These are phyloP conservation scores for Flaveria trinervia DNA, from an alignment of 129 eudicot species.

Conservation along the genomic window DNA sequence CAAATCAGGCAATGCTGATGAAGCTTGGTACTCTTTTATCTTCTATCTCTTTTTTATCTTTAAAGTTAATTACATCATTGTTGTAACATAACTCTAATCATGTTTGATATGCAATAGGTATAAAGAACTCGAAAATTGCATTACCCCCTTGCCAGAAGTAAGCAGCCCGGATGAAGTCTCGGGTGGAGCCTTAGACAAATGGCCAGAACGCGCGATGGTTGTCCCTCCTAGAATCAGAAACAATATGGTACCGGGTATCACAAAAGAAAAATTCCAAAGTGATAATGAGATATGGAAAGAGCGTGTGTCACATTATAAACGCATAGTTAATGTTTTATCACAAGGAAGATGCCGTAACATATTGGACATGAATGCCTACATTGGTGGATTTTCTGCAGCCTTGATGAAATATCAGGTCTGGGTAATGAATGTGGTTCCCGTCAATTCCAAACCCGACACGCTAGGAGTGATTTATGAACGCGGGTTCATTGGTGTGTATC, in stretches of 20 bases:
- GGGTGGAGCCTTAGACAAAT: conserved; percentile 68
- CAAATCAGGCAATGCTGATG: conserved; percentile 69
- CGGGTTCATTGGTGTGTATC: conserved; percentile 82
- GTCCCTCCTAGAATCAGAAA: conserved; percentile 77
- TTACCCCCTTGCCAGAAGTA: conserved; percentile 77
- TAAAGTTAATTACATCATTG: background rate
- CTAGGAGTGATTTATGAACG: conserved; percentile 72
- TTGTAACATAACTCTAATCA: background rate
- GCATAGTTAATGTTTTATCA: conserved; percentile 34
- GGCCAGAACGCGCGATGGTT: conserved; percentile 80
- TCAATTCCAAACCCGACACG: conserved; percentile 49
- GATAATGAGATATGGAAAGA: conserved; percentile 68
- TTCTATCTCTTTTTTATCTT: background rate
- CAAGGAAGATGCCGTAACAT: conserved; percentile 67
- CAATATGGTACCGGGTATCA: conserved; percentile 50
- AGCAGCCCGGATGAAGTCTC: conserved; percentile 59
- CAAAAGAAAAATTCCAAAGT: conserved; percentile 48
- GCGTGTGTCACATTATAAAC: conserved; percentile 56
- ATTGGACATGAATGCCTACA: conserved; percentile 88
- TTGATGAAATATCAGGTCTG: conserved; percentile 67
- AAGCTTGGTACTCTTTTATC: conserved; percentile 62
- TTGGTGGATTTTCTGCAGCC: conserved; percentile 92
- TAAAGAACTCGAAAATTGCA: conserved; percentile 70
- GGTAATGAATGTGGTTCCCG: conserved; percentile 96
- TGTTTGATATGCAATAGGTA: conserved; percentile 51